Evolutionary conservation across 768 basidiomycete genomes (phyloP).

Genomic region (Hericium coralloides): DNA sequence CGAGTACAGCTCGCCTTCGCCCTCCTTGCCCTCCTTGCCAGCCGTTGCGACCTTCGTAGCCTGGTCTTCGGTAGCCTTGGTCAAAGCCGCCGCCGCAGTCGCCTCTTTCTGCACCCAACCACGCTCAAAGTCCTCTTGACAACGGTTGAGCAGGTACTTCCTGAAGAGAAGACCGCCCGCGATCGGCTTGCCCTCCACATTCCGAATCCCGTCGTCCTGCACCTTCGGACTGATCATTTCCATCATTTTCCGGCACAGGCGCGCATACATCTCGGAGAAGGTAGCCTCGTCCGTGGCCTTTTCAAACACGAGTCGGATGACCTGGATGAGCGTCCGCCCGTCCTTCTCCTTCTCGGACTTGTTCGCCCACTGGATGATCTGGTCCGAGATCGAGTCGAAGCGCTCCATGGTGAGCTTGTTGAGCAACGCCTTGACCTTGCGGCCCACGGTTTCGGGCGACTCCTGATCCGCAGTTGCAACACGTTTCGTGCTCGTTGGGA

Average conservation of each 20-base stretch:
- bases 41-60: constrained; percentile 38
- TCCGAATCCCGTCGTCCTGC: constrained; percentile 80
- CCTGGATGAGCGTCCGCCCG: constrained; percentile 89
- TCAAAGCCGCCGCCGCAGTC: constrained; percentile 77
- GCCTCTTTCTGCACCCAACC: constrained; percentile 89
- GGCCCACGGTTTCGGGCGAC: constrained; percentile 80
- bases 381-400: constrained; percentile 91
- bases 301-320: constrained; percentile 93
- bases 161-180: constrained; percentile 92
- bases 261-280: constrained; percentile 97
- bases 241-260: constrained; percentile 92
- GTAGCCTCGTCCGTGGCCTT: constrained; percentile 95
- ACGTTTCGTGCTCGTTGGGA: constrained; percentile 38
- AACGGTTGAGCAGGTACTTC: constrained; percentile 92
- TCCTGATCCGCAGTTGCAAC: constrained; percentile 42
- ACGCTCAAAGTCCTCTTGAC: constrained; percentile 96
- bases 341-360: constrained; percentile 88
- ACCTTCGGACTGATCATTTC: constrained; percentile 84
- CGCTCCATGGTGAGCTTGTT: constrained; percentile 97
- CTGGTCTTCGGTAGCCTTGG: constrained; percentile 79
- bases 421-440: constrained; percentile 84
- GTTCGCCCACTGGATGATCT: constrained; percentile 95
- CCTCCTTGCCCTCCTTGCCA: constrained; percentile 44
- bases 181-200: constrained; percentile 77
- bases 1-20: constrained; percentile 75